Evolutionary conservation across 176 grass and related monocot species (phyloP).

Genomic region (Themeda triandra): DNA sequence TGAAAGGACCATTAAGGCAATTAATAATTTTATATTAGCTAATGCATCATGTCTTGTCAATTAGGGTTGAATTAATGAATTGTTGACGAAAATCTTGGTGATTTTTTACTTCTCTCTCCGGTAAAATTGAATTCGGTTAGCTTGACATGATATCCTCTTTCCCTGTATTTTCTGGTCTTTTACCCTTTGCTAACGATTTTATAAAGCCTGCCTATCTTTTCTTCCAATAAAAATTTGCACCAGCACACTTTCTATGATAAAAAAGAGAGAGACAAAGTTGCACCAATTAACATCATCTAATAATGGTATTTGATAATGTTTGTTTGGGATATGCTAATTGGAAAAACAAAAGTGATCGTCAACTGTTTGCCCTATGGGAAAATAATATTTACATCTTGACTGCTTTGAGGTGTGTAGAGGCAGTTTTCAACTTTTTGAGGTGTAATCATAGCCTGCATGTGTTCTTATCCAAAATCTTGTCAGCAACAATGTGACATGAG

Average conservation of each 20-base stretch:
- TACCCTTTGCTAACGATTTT: not conserved
- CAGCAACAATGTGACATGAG: not conserved
- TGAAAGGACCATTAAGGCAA: conserved; percentile 8
- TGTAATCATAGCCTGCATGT: not conserved
- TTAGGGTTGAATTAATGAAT: not conserved
- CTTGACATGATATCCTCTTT: not conserved
- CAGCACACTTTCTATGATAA: not conserved
- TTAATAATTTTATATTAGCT: not conserved
- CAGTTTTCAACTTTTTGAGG: not conserved
- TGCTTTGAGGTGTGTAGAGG: not conserved
- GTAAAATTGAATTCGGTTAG: not conserved
- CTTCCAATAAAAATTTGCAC: not conserved
- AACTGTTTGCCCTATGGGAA: not conserved
- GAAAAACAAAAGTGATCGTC: not conserved
- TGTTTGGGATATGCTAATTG: not conserved
- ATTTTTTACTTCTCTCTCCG: not conserved
- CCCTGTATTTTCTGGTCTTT: not conserved
- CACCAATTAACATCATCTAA: not conserved
- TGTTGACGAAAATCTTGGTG: conserved; percentile 9
- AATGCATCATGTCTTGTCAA: conserved; percentile 20
- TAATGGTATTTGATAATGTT: not conserved
- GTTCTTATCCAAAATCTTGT: conserved; percentile 21
- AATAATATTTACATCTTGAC: not conserved
- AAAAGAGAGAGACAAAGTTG: not conserved
- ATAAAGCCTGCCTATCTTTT: not conserved